Conservation (phyloP, 495 filamentous ascomycete species). For the Aspergillus steynii region DNA sequence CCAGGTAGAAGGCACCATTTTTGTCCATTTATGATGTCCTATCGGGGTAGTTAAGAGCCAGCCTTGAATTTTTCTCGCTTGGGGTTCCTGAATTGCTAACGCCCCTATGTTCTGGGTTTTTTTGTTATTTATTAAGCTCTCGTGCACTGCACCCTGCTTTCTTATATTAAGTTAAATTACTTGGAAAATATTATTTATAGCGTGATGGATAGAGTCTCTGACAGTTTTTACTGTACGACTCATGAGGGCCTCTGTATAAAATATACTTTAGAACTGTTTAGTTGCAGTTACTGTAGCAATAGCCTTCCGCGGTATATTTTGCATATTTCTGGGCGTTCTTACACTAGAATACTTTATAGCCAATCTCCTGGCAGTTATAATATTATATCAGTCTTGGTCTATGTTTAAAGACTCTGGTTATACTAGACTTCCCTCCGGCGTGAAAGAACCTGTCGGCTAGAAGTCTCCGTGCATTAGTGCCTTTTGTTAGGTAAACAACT, state of each 20-base stretch:
- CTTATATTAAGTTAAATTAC: conserved; percentile 33
- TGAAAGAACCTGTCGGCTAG: conserved; percentile 28
- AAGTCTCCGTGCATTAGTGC: conserved; percentile 25
- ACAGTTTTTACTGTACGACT: conserved; percentile 34
- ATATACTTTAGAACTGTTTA: conserved; percentile 25
- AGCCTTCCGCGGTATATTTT: conserved; percentile 27
- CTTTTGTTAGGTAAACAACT: conserved; percentile 35
- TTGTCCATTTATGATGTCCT: conserved; percentile 24
- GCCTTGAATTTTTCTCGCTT: conserved; percentile 27
- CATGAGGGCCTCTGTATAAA: conserved; percentile 27
- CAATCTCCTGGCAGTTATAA: conserved; percentile 33
- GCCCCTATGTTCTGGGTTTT: background rate
- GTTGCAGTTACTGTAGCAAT: conserved; percentile 26
- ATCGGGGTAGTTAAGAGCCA: conserved; percentile 25
- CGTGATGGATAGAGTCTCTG: conserved; percentile 23
- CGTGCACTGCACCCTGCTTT: conserved; percentile 26
- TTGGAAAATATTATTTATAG: conserved; percentile 29
- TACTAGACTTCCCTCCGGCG: conserved; percentile 26
- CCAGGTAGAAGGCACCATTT: too few species aligned
- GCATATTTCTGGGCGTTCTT: conserved; percentile 28
- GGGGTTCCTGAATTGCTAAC: conserved; percentile 14
- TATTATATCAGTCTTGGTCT: conserved; percentile 27
- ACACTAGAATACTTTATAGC: conserved; percentile 26
- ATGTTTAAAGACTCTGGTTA: conserved; percentile 27
- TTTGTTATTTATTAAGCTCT: conserved; percentile 31